Evolutionary conservation across 2,329 filamentous ascomycete species (phyloP).

Genomic region (Penicillium sp.): DNA sequence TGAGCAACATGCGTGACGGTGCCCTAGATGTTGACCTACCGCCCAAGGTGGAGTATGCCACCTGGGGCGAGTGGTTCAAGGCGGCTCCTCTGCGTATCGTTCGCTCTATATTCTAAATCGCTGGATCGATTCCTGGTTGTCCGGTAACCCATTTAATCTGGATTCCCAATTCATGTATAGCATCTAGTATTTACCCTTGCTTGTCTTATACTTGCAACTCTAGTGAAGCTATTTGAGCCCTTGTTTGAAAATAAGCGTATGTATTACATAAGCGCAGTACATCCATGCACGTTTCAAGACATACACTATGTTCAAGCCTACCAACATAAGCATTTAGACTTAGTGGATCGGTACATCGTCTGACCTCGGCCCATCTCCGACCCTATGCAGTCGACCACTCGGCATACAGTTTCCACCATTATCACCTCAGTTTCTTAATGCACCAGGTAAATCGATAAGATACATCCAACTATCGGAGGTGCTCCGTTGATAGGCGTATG

Average conservation of each 20-base stretch:
- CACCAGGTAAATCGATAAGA: neutral
- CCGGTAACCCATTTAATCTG: neutral
- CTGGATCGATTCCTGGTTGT: neutral
- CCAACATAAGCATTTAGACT: neutral
- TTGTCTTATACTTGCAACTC: neutral
- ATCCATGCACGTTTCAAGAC: too few species aligned
- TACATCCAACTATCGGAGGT: neutral
- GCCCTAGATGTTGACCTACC: slow-evolving; percentile 22
- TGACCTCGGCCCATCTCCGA: neutral
- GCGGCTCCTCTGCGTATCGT: slow-evolving; percentile 19
- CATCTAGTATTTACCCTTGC: neutral
- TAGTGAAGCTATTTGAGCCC: neutral
- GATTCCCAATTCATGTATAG: neutral
- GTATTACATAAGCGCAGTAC: neutral
- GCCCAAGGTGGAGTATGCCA: slow-evolving; percentile 21
- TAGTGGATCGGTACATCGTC: neutral
- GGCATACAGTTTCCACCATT: neutral
- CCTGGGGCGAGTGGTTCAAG: slow-evolving; percentile 22
- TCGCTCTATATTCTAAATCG: slow-evolving; percentile 14
- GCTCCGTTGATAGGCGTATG: too few species aligned
- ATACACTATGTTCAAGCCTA: too few species aligned
- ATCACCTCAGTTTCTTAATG: neutral
- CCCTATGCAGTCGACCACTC: neutral
- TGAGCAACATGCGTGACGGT: slow-evolving; percentile 19
- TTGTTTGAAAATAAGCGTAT: neutral